Evolutionary conservation across 2,329 filamentous ascomycete genomes (phyloP), one percentile per base, ranked within the genome.

Genomic region (Chaetomium sp.): DNA sequence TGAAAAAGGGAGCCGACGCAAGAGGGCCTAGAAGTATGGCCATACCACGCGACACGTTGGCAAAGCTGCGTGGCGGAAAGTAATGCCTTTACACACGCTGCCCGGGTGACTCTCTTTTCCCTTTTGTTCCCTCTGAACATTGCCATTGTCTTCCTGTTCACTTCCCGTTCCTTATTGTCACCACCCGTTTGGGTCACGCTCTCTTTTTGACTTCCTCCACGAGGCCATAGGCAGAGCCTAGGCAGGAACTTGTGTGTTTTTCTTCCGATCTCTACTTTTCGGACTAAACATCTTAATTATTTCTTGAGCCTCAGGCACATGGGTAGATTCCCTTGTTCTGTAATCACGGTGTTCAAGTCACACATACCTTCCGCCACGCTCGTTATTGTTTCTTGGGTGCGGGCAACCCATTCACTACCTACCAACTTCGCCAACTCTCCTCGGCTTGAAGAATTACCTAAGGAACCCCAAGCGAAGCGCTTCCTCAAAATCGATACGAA

Each of bases 21-120:
- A 35, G 3, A 7, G 34, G 36, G 10, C 5, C 3, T 27, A 42
- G 12, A 19, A 11, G 12, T 3, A 14, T n/a, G 35, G 37, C 44
- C 49, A 49, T 51, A 50, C 54, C 50, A 56, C 42, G 51, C 55
- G 51, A 54, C 52, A 49, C 52, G 55, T 35, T 54, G 52, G 48
- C 48, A 34, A 41, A 19, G 36, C 45, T 27, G 14, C 27, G 38
- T 6, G 37, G 33, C 9, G n/a, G 35, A 41, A 43, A 37, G 34
- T 38, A 34, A 33, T 40, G 12, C 7, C 19, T n/a, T 49, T 33
- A 32, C 41, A 47, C 6, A 12, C 45, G 5, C 35, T 10, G 34
- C 19, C 34, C 14, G 1, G 46, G n/a, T 53, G 32, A 27, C 41
- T 27, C 34, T 27, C 27, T 48, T n/a, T 55, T 49, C 36, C 19